Conservation (phyloP, 1,284 basidiomycete genomes). For the Cerioporus squamosus region DNA sequence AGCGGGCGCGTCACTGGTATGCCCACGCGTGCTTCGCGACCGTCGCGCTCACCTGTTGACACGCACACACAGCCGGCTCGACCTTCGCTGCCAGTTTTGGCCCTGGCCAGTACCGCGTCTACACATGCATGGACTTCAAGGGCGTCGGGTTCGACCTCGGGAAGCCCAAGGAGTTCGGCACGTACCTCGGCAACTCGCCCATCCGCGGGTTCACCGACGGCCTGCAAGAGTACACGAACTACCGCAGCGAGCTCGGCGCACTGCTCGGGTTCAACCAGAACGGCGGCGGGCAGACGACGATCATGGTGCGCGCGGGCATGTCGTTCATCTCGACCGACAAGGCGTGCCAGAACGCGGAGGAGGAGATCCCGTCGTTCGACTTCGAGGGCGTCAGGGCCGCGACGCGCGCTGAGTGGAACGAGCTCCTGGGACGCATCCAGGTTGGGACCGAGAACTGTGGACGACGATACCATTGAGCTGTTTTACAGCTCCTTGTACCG, state of each 20-base stretch:
- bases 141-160: conserved; percentile 54
- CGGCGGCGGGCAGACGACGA: conserved; percentile 40
- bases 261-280: conserved; percentile 54
- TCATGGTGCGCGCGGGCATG: conserved; percentile 60
- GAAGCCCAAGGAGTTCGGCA: conserved; percentile 53
- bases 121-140: conserved; percentile 63
- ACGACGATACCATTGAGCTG: conserved; percentile 52
- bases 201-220: conserved; percentile 4
- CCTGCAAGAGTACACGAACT: conserved; percentile 10
- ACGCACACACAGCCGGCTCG: conserved; percentile 32
- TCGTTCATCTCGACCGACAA: conserved; percentile 64
- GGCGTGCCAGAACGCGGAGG: conserved; percentile 62
- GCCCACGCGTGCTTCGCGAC: not conserved
- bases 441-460: conserved; percentile 54
- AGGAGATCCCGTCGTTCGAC: conserved; percentile 63
- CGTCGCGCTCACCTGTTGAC: not conserved
- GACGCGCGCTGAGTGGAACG: conserved; percentile 57
- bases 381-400: conserved; percentile 51
- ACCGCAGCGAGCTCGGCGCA: conserved; percentile 47
- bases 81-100: conserved; percentile 55
- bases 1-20: conserved; percentile 49
- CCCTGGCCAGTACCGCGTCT: conserved; percentile 60
- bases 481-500: conserved; percentile 71
- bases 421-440: conserved; percentile 55
- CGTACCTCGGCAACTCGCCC: conserved; percentile 57